Conservation (phyloP, 805 yeast genomes). For the Wickerhamomyces silvicola region DNA sequence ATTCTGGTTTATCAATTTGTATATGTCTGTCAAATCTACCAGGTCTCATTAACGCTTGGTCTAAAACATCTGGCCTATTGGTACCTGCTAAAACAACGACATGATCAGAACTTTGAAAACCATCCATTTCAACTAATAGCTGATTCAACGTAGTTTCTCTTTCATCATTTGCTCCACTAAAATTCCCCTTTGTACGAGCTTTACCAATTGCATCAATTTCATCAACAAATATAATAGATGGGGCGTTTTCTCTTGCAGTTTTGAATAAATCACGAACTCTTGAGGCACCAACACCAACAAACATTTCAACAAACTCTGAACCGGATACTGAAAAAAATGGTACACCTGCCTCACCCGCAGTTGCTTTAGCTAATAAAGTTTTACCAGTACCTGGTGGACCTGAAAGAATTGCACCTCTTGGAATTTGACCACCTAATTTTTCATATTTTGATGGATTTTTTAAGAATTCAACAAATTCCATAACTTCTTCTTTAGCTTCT, state of each 20-base stretch:
- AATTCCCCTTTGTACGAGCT: constrained; percentile 70
- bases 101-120: constrained; percentile 85
- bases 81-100: constrained; percentile 98
- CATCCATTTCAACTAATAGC: constrained; percentile 97
- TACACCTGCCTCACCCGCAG: constrained; percentile 99
- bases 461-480: constrained; percentile 94
- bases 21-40: constrained; percentile 97
- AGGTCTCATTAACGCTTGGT: constrained; percentile 89
- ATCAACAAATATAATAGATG: constrained; percentile 93
- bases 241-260: constrained; percentile 90
- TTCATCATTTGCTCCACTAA: constrained; percentile 86
- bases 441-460: constrained; percentile 89
- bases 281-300: constrained; percentile 98
- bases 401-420: constrained; percentile 93
- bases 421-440: constrained; percentile 91
- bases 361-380: constrained; percentile 92
- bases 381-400: constrained; percentile 99
- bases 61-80: constrained; percentile 89
- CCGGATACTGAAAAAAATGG: constrained; percentile 96
- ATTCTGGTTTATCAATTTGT: constrained; percentile 85
- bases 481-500: constrained; percentile 94
- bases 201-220: constrained; percentile 99
- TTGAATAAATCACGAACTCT: constrained; percentile 93
- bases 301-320: constrained; percentile 97
- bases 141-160: constrained; percentile 95